Evolutionary conservation across 2,329 filamentous ascomycete species (phyloP).

Genomic region (Diaporthe vexans): DNA sequence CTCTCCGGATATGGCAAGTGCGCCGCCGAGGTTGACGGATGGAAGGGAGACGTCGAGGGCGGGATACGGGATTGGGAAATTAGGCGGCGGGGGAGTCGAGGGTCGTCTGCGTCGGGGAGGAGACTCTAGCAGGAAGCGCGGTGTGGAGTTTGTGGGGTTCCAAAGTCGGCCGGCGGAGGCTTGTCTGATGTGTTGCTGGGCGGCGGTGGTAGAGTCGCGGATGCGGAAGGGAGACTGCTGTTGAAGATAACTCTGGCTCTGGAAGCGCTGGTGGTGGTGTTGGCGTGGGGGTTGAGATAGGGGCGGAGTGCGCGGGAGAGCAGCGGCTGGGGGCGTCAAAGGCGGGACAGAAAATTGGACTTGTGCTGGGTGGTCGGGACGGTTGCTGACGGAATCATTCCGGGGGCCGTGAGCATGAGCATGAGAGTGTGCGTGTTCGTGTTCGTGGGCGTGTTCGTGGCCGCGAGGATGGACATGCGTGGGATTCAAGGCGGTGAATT

Average conservation of each 20-base stretch:
- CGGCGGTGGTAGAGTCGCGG: slow-evolving; percentile 49
- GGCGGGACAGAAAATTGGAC: slow-evolving; percentile 42
- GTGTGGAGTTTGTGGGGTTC: slow-evolving; percentile 74
- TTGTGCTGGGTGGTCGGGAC: slow-evolving; percentile 51
- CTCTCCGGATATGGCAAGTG: slow-evolving; percentile 59
- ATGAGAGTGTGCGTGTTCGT: slow-evolving; percentile 21
- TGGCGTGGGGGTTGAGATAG: slow-evolving; percentile 44
- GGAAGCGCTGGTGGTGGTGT: slow-evolving; percentile 43
- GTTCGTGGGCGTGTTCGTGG: slow-evolving; percentile 20
- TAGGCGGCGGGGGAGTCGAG: slow-evolving; percentile 65
- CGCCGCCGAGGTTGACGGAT: slow-evolving; percentile 54
- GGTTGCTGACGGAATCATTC: slow-evolving; percentile 28
- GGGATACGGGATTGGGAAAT: slow-evolving; percentile 64
- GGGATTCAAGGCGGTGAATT: slow-evolving; percentile 36
- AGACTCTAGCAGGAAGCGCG: slow-evolving; percentile 53
- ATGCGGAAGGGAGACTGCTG: slow-evolving; percentile 60
- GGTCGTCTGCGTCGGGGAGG: slow-evolving; percentile 58
- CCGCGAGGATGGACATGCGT: slow-evolving; percentile 9
- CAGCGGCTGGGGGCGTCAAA: slow-evolving; percentile 38
- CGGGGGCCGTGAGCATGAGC: slow-evolving; percentile 23
- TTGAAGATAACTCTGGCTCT: slow-evolving; percentile 42
- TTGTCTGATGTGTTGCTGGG: slow-evolving; percentile 54
- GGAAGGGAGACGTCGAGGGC: slow-evolving; percentile 55
- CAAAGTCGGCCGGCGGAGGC: slow-evolving; percentile 67
- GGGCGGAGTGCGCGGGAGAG: slow-evolving; percentile 42